Evolutionary conservation across 2,329 filamentous ascomycete species (phyloP).

Genomic region (Scedosporium apiospermum): DNA sequence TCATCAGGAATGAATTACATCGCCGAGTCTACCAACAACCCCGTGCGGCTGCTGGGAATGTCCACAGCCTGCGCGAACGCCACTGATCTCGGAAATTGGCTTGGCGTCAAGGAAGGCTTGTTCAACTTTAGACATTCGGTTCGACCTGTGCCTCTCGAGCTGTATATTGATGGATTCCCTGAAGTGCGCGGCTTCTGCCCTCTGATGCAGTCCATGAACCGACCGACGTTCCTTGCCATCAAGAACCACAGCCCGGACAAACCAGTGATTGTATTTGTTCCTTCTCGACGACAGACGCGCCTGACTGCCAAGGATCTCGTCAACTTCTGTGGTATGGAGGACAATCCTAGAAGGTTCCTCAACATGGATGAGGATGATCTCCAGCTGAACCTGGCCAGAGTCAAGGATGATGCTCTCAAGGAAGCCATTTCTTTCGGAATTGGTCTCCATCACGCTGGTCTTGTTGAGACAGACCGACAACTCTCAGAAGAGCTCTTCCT

Average conservation of each 20-base stretch:
- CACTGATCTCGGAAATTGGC: conserved; percentile 87
- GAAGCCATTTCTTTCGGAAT: conserved; percentile 98
- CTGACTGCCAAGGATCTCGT: conserved; percentile 94
- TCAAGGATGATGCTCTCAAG: conserved; percentile 86
- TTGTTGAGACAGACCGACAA: conserved; percentile 88
- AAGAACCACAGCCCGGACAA: conserved; percentile 95
- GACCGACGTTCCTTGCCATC: conserved; percentile 91
- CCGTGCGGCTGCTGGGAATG: conserved; percentile 93
- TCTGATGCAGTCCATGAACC: conserved; percentile 98
- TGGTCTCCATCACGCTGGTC: conserved; percentile 90
- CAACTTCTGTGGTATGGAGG: conserved; percentile 97
- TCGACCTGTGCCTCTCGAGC: conserved; percentile 86
- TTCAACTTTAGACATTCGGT: conserved; percentile 99
- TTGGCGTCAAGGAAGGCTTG: conserved; percentile 88
- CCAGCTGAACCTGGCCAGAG: conserved; percentile 73
- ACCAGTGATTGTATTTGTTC: conserved; percentile 96
- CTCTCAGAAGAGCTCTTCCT: conserved; percentile 90
- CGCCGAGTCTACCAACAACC: conserved; percentile 80
- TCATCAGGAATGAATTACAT: conserved; percentile 86
- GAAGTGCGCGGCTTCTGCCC: conserved; percentile 93
- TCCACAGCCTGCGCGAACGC: conserved; percentile 97
- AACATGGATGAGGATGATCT: conserved; percentile 93
- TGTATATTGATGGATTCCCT: conserved; percentile 96
- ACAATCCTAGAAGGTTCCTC: conserved; percentile 88
- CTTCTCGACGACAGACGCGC: conserved; percentile 87